Base-by-base conservation (phyloP, 1,284 basidiomycete genomes). In the Microbotryum silenes-acaulis region DNA sequence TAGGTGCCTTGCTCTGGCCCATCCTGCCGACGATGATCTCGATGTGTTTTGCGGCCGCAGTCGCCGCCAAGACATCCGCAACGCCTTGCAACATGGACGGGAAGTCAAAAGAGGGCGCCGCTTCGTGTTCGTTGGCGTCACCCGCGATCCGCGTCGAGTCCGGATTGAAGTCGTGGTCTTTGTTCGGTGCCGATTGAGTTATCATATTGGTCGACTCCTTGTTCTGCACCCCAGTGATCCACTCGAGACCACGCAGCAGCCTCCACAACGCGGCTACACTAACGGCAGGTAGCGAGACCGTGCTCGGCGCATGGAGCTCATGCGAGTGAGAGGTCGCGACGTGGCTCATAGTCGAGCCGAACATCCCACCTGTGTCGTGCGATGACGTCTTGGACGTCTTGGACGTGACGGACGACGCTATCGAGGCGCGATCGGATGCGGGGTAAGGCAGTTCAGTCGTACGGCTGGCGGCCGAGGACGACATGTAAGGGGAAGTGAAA, bases 1-100 rank as follows among this genome's bases (percentile, higher is more conserved):
- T 42, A 42, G 37, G 37, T 42, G 12, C 16, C 14, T 42, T 42
- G 37, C 16, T 42, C 64, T 8, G 47, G 45, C 20, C 67, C 64
- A 23, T 87, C 83, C 74, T 93, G 90, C 47, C 85, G 87, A 94
- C 78, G 9, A 93, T 89, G 62, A 96, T 78, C 73, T 96, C 91
- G 50, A 93, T 86, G 14, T 86, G 87, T 53, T 80, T 81, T 68
- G 89, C 83, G 2, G 89, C 86, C n/a, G 89, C 88, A 33, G 85
- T 79, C 7, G 90, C 89, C 68, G 89, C 86, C 58, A 96, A 76
- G 20, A 86, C 83, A 76, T 96, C 92, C 12, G 90, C 89, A 3
- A 86, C 84, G 66, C 80, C 82, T 74, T 89, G 87, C 60, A 88
- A 70, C 72, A 86, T 77, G 70, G 88, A 85, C 6, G 83, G 85